A percentile compares a stretch with the other conserved stretches of the same genome.
Evolutionary conservation across 1,284 basidiomycete genomes (phyloP).

Genomic region (Sanghuangporus sanghuang): DNA sequence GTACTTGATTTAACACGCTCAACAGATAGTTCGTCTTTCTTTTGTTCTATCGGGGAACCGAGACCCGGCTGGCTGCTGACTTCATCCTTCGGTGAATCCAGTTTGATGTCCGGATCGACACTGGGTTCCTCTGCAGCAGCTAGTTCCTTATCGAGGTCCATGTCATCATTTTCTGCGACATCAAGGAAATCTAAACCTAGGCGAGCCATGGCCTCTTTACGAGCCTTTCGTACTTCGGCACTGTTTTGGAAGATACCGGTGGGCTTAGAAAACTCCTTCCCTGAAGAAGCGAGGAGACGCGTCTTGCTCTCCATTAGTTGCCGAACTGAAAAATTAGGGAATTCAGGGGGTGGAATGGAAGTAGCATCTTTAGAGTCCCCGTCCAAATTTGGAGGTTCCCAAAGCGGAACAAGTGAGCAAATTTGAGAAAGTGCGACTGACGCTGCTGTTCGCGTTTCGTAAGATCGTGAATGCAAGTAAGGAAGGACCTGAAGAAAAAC

Average conservation of each 20-base stretch:
- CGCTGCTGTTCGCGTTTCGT: conserved; percentile 82
- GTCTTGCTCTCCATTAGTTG: conserved; percentile 72
- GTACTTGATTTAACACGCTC: conserved; percentile 44
- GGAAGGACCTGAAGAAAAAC: conserved; percentile 64
- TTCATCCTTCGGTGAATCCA: conserved; percentile 36
- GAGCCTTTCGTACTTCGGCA: conserved; percentile 73
- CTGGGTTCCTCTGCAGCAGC: conserved; percentile 47
- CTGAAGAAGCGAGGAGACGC: conserved; percentile 79
- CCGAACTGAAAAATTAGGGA: conserved; percentile 69
- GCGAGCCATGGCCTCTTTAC: conserved; percentile 77
- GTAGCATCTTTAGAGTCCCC: conserved; percentile 24
- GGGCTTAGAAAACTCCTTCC: conserved; percentile 79
- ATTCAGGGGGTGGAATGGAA: conserved; percentile 44
- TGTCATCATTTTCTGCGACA: conserved; percentile 62
- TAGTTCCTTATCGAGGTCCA: conserved; percentile 78
- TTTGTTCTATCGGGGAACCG: conserved; percentile 35
- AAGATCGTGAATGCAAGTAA: conserved; percentile 81
- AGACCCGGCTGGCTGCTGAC: conserved; percentile 31
- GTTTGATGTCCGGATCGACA: conserved; percentile 32
- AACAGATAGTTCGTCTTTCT: conserved; percentile 27
- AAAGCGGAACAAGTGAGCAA: conserved; percentile 77
- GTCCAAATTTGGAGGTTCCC: conserved; percentile 51
- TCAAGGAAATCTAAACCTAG: conserved; percentile 81
- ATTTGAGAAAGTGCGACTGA: conserved; percentile 84
- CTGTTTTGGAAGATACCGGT: conserved; percentile 62